phyloP scores from a whole-genome alignment of 192 early-diverging fungal species.

The Coemansia furcata region DNA sequence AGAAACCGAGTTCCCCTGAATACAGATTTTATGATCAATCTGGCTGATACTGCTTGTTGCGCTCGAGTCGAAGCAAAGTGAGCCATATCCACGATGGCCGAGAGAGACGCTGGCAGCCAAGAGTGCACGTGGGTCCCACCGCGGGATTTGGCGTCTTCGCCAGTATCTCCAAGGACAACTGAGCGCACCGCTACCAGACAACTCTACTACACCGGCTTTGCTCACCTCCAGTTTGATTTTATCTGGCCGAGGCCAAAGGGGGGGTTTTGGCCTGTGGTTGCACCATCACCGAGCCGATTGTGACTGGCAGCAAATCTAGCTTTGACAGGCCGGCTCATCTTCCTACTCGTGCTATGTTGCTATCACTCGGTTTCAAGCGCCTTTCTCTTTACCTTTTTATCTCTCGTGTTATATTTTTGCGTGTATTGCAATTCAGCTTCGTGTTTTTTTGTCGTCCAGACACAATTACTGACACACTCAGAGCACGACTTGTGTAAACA shows the following conservation, averaged over 20 bases:
- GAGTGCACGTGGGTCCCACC: not conserved
- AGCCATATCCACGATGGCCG: not conserved
- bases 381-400: not conserved
- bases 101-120: too few species aligned
- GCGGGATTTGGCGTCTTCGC: not conserved
- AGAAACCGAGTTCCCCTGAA: not conserved
- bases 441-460: not conserved
- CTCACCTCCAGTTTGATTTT: too few species aligned
- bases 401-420: not conserved
- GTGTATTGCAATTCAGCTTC: not conserved
- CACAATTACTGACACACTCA: not conserved
- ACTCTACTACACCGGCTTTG: not conserved
- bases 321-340: not conserved
- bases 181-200: not conserved
- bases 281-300: not conserved
- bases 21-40: not conserved
- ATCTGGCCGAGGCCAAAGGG: not conserved
- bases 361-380: not conserved
- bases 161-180: not conserved
- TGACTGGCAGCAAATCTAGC: not conserved
- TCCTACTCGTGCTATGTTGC: not conserved
- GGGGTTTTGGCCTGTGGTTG: not conserved
- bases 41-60: not conserved
- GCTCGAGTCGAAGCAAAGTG: not conserved
- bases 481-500: not conserved